Evolutionary conservation across 148 eudicot species (phyloP).

Genomic region (Suaeda aralocaspica): DNA sequence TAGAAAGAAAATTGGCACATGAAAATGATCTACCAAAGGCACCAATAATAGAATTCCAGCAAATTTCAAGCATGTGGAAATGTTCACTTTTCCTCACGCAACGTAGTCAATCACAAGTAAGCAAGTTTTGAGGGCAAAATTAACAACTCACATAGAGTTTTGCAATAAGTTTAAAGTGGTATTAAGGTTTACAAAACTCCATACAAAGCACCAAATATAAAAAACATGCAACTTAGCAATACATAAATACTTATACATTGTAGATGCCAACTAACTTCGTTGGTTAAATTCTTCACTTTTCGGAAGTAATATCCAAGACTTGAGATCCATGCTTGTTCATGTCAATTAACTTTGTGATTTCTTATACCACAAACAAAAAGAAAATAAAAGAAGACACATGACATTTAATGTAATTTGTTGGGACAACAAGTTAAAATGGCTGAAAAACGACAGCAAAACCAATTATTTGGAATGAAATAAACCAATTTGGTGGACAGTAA

Average conservation of each 20-base stretch:
- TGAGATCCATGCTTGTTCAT: no score
- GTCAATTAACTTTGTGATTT: no score
- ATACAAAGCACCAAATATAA: no score
- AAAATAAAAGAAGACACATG: background rate
- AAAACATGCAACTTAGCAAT: no score
- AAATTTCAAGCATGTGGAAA: constrained; percentile 25
- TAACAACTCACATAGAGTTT: constrained; percentile 7
- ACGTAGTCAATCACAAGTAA: constrained; percentile 15
- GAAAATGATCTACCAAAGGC: constrained; percentile 8
- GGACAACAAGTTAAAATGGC: background rate
- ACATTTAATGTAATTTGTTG: constrained; percentile 20
- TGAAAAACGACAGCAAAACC: background rate
- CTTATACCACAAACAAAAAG: no score
- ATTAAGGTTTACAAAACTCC: no score
- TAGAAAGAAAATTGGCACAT: constrained; percentile 17
- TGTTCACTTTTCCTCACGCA: constrained; percentile 26
- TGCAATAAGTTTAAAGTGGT: no score
- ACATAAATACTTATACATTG: no score
- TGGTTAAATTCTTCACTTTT: no score
- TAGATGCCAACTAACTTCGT: no score
- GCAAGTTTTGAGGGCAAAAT: background rate
- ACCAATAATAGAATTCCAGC: constrained; percentile 14
- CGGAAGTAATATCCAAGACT: no score
- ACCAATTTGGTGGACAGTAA: no score
- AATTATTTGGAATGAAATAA: constrained; percentile 11